A percentile compares a stretch with the other conserved stretches of the same genome.
Evolutionary conservation across 2,329 filamentous ascomycete genomes (phyloP).

Genomic region (Talaromyces rugulosus): DNA sequence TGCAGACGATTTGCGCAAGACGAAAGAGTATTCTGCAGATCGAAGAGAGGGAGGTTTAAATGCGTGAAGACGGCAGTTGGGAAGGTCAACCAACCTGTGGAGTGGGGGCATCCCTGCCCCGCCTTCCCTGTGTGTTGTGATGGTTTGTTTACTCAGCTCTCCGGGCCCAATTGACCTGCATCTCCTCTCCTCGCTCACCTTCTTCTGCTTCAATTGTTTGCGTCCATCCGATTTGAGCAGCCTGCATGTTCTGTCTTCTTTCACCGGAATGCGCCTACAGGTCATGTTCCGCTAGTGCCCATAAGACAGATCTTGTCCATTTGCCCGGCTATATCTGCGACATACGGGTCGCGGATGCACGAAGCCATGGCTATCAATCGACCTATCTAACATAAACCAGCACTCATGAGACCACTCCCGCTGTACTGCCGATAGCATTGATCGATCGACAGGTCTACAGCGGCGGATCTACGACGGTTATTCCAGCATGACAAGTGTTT

Average conservation of each 20-base stretch:
- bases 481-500: not conserved
- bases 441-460: not conserved
- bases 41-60: not conserved
- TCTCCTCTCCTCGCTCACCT: not conserved
- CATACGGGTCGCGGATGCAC: not conserved
- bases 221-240: not conserved
- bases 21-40: not conserved
- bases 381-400: not conserved
- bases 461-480: not conserved
- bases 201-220: not conserved
- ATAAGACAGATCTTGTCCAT: not conserved
- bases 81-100: not conserved
- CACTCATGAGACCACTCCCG: not conserved
- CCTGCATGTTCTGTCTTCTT: not conserved
- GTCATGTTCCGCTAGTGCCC: not conserved
- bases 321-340: not conserved
- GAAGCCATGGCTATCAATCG: not conserved
- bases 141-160: not conserved
- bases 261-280: not conserved
- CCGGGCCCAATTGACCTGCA: not conserved
- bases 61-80: not conserved
- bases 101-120: conserved; percentile 10
- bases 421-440: not conserved
- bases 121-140: conserved; percentile 2
- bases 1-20: not conserved